A percentile compares a stretch with the other conserved stretches of the same genome.
These are phyloP conservation scores for Crithidia mellificae DNA, from an alignment of 208 protist genomes.

Conservation along the genomic window DNA sequence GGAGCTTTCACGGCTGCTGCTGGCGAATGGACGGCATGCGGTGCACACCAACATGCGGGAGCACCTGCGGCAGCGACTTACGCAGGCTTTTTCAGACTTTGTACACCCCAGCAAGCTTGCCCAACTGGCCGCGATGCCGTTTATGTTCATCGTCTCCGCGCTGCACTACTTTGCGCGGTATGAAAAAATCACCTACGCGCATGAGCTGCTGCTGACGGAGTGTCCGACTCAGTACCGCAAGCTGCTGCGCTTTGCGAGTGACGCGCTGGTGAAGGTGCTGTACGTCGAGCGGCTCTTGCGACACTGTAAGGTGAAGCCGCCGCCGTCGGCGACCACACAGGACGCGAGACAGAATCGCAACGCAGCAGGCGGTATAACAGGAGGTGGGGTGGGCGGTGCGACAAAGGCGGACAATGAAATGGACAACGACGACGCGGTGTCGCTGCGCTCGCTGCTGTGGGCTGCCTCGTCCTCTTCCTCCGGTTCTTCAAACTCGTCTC, in stretches of 20 bases:
- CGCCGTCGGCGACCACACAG: background rate
- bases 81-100: conserved; percentile 28
- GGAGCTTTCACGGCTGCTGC: conserved; percentile 40
- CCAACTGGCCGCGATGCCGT: conserved; percentile 55
- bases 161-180: conserved; percentile 41
- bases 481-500: background rate
- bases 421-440: conserved; percentile 14
- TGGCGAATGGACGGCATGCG: conserved; percentile 43
- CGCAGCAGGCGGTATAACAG: background rate
- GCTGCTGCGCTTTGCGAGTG: conserved; percentile 68
- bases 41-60: conserved; percentile 43
- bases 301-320: conserved; percentile 29
- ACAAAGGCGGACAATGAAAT: background rate
- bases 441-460: conserved; percentile 26
- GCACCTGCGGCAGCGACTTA: conserved; percentile 46
- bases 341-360: background rate
- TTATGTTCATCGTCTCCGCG: conserved; percentile 59
- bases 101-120: conserved; percentile 24
- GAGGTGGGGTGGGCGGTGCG: background rate
- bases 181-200: conserved; percentile 43
- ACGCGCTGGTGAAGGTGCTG: conserved; percentile 62
- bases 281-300: conserved; percentile 60
- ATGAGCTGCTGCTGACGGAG: conserved; percentile 51
- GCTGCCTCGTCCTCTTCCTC: conserved; percentile 27
- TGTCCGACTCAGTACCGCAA: conserved; percentile 28